Evolutionary conservation across 78 protist species (phyloP).

Genomic region (Protostelium mycophagum): DNA sequence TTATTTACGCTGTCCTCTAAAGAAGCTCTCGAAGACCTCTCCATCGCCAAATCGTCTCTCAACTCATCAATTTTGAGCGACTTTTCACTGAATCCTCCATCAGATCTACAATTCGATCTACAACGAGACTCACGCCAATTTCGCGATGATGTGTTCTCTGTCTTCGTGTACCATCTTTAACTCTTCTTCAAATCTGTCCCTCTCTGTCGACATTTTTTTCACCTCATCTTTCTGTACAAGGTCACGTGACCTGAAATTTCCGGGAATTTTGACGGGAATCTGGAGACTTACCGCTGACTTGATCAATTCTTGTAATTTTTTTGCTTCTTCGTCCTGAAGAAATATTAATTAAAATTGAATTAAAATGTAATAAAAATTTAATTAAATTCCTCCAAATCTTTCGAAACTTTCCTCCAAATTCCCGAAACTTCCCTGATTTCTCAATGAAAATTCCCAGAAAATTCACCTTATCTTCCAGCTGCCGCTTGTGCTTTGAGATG

Average conservation of each 20-base stretch:
- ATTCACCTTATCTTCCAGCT: neutral
- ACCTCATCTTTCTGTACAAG: neutral
- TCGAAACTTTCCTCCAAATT: too few species aligned
- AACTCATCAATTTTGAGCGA: neutral
- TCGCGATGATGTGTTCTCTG: neutral
- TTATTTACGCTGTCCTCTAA: neutral
- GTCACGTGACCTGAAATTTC: too few species aligned
- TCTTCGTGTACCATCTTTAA: neutral
- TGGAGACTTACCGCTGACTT: too few species aligned
- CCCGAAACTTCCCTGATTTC: too few species aligned
- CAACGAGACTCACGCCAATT: neutral
- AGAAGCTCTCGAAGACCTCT: neutral
- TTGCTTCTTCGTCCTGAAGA: neutral
- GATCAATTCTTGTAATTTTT: neutral
- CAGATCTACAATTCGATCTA: neutral
- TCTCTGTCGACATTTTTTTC: neutral
- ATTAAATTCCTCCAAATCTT: too few species aligned
- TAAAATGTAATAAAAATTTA: too few species aligned
- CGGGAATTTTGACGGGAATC: too few species aligned
- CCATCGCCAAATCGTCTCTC: neutral
- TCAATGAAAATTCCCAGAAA: too few species aligned
- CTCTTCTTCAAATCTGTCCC: neutral
- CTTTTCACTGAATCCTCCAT: neutral
- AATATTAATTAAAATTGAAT: too few species aligned
- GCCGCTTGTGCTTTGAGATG: neutral